phyloP scores from a whole-genome alignment of 768 basidiomycete genomes.

The Lactarius sanguifluus region DNA sequence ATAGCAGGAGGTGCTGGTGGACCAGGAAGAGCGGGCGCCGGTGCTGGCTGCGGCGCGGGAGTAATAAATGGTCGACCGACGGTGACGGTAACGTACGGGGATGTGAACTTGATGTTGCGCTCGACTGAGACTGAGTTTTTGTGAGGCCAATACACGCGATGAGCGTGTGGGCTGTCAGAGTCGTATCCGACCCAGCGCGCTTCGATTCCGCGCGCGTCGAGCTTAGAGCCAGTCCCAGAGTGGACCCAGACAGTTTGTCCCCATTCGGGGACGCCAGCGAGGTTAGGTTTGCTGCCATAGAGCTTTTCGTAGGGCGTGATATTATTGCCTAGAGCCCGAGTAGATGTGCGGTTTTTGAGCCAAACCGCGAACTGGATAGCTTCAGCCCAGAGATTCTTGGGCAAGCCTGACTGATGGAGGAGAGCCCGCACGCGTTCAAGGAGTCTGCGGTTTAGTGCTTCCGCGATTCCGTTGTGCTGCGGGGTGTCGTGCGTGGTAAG shows the following conservation, averaged over 20 bases:
- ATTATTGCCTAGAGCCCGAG: slow-evolving; percentile 26
- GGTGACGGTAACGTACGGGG: no score
- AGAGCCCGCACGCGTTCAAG: background rate
- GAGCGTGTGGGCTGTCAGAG: no score
- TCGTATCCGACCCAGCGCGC: slow-evolving; percentile 2
- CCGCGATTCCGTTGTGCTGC: no score
- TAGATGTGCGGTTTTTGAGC: slow-evolving; percentile 16
- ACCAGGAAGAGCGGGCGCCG: no score
- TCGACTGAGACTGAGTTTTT: no score
- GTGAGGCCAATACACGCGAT: no score
- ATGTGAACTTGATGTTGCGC: no score
- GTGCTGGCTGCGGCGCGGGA: no score
- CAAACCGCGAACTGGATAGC: slow-evolving; percentile 31
- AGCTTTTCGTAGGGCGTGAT: slow-evolving; percentile 34
- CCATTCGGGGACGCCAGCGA: slow-evolving; percentile 8
- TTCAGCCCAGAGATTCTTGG: no score
- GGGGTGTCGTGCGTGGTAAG: no score
- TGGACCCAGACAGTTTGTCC: slow-evolving; percentile 25
- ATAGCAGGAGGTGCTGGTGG: no score
- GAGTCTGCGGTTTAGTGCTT: no score
- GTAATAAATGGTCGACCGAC: accelerated
- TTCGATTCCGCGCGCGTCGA: slow-evolving; percentile 18
- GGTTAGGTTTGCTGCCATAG: slow-evolving; percentile 33
- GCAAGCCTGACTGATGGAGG: slow-evolving; percentile 9
- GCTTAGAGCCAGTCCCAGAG: slow-evolving; percentile 19